Conservation (phyloP, 805 yeast genomes). For the Metschnikowia lunata region DNA sequence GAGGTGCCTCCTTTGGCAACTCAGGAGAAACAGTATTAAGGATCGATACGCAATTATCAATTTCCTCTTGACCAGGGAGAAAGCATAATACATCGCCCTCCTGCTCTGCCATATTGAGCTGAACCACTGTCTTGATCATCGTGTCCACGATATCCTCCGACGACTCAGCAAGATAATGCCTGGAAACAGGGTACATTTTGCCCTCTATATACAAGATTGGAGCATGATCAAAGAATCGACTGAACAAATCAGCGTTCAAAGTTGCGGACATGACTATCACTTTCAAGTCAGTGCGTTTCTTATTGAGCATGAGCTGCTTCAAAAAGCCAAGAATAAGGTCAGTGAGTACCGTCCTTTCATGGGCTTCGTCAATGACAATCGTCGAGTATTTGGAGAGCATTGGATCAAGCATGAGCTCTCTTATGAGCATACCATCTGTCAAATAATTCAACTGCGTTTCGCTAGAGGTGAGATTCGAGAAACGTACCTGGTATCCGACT, state of each 20-base stretch:
- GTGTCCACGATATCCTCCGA: slow-evolving; percentile 83
- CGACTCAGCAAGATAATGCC: slow-evolving; percentile 58
- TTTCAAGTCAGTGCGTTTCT: slow-evolving; percentile 54
- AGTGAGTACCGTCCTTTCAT: slow-evolving; percentile 89
- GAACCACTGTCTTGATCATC: slow-evolving; percentile 67
- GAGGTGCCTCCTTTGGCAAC: slow-evolving; percentile 71
- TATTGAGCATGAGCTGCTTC: slow-evolving; percentile 52
- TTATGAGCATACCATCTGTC: slow-evolving; percentile 95
- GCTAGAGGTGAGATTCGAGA: slow-evolving; percentile 60
- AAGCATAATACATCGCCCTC: slow-evolving; percentile 91
- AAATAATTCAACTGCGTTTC: slow-evolving; percentile 75
- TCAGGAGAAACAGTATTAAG: slow-evolving; percentile 58
- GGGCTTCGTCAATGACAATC: slow-evolving; percentile 92
- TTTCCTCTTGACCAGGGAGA: slow-evolving; percentile 95
- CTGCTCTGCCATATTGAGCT: slow-evolving; percentile 73
- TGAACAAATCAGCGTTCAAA: slow-evolving; percentile 82
- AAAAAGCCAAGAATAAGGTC: slow-evolving; percentile 87
- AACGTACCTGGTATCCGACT: slow-evolving; percentile 92
- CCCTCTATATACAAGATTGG: slow-evolving; percentile 90
- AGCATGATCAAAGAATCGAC: slow-evolving; percentile 70
- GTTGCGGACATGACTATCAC: slow-evolving; percentile 96
- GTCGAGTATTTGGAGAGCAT: slow-evolving; percentile 62
- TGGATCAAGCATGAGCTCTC: slow-evolving; percentile 82
- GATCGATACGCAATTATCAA: slow-evolving; percentile 72
- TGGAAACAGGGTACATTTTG: slow-evolving; percentile 77